These are phyloP conservation scores for Turnera subulata DNA, from an alignment of 345 rosid genomes.

Conservation along the genomic window DNA sequence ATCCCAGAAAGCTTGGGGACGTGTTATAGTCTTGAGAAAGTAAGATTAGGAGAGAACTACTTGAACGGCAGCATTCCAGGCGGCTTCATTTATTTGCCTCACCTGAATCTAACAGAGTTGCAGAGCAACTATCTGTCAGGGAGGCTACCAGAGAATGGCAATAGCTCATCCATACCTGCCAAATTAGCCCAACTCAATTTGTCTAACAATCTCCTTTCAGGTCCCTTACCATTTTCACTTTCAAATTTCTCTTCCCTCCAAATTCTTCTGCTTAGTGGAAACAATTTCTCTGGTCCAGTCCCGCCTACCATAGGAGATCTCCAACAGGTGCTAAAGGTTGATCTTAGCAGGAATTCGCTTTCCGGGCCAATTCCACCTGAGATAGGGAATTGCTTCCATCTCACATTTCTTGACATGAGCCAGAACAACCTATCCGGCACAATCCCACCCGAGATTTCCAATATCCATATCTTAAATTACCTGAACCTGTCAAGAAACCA, in stretches of 20 bases:
- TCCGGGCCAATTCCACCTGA: conserved; percentile 50
- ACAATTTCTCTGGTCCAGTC: conserved; percentile 53
- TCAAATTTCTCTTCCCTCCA: conserved; percentile 62
- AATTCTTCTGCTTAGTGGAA: conserved; percentile 57
- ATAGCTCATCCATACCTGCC: conserved; percentile 30
- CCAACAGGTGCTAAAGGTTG: conserved; percentile 20
- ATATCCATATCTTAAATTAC: conserved; percentile 60
- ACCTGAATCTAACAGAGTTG: conserved; percentile 63
- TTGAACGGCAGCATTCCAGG: conserved; percentile 67
- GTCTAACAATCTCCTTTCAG: conserved; percentile 67
- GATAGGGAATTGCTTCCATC: conserved; percentile 41
- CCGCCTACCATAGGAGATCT: conserved; percentile 26
- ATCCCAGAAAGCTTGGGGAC: conserved; percentile 66
- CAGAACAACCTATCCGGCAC: conserved; percentile 68
- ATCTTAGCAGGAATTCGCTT: conserved; percentile 24
- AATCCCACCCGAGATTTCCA: conserved; percentile 54
- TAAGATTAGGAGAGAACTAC: conserved; percentile 77
- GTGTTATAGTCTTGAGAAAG: conserved; percentile 57
- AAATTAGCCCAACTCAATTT: conserved; percentile 54
- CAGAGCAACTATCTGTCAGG: conserved; percentile 72
- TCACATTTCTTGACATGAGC: conserved; percentile 49
- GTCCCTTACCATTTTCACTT: conserved; percentile 62
- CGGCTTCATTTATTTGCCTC: conserved; percentile 66
- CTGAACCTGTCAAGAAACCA: conserved; percentile 81
- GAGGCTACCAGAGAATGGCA: conserved; percentile 14